Evolutionary conservation across 2,329 filamentous ascomycete genomes (phyloP), one percentile per base, ranked within the genome.

Genomic region (Fusarium paranaense): DNA sequence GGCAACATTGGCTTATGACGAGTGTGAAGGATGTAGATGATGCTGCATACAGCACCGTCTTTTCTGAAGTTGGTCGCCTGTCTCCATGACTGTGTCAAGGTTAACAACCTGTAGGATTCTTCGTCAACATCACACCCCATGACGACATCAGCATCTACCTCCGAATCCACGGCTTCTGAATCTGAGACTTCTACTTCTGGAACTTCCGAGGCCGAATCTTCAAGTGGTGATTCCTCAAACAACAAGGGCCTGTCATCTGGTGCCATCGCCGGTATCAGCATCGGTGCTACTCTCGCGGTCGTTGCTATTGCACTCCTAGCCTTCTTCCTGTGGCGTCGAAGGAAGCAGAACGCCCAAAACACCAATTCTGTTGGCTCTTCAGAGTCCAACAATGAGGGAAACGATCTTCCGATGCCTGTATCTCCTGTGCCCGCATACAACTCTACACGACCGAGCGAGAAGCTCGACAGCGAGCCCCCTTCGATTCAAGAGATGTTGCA

Each of bases 1-100:
- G 81, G 0, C 81, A 82, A 40, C 80, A 79, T 11, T 83, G 82
- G 81, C 68, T 83, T 47, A 77, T 83, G 74, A 79, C 77, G 5
- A 82, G 81, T 18, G 77, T 75, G 1, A 74, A 71, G 1, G 37
- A 76, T 1, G 78, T 83, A 0, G 64, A 83, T 33, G 79, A 83
- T 16, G 77, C 76, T 1, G 80, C 78, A 3, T 83, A 79, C 50
- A 82, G 80, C 1, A 83, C 82, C 0, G 72, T 77, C 10, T 82
- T 81, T 22, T 76, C 75, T 14, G 76, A 78, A 35, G 80, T 81
- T 66, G 66, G 78, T 38, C 42, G 5, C 35, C 20, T 25, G 22
- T 59, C 14, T 40, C 14, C 14, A 25, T 59, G 22, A 11, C 7
- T 25, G 9, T 20, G 16, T 30, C 35, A 27, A 20, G 4, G 18